Percentiles rank a stretch among this genome's conserved stretches.
These are phyloP conservation scores for Nelumbo lutea DNA, from an alignment of 164 flowering plant species.

Conservation along the genomic window DNA sequence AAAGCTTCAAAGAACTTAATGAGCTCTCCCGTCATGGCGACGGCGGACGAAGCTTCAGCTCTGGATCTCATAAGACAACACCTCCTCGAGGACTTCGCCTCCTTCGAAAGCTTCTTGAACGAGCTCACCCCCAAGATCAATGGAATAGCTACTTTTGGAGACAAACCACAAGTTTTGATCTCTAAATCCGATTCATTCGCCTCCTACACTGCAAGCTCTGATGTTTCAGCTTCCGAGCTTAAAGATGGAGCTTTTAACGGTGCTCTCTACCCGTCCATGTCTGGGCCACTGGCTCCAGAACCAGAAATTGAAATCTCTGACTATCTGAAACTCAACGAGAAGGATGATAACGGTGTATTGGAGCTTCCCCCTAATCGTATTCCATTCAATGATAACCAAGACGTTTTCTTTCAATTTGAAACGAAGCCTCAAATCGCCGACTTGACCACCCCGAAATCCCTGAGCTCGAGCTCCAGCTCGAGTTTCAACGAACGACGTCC, in stretches of 20 bases:
- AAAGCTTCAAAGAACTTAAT: too few relatives aligned
- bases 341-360: neutral
- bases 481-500: constrained; percentile 19
- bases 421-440: constrained; percentile 25
- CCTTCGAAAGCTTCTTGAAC: neutral
- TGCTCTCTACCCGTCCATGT: neutral
- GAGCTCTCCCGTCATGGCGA: neutral
- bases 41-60: constrained; percentile 1
- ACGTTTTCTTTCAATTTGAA: constrained; percentile 19
- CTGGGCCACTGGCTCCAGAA: constrained; percentile 1
- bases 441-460: constrained; percentile 14
- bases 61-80: constrained; percentile 20
- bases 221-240: neutral
- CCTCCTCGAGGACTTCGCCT: constrained; percentile 16
- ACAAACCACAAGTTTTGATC: neutral
- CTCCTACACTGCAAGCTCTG: neutral
- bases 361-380: neutral
- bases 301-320: constrained; percentile 6
- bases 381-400: neutral
- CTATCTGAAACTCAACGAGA: neutral
- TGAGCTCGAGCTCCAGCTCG: neutral
- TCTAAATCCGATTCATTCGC: constrained; percentile 1
- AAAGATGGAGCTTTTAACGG: neutral
- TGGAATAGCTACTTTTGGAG: neutral
- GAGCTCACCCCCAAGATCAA: neutral